phyloP scores from a whole-genome alignment of 1,284 basidiomycete genomes.

The Filobasidium uniguttulatum region DNA sequence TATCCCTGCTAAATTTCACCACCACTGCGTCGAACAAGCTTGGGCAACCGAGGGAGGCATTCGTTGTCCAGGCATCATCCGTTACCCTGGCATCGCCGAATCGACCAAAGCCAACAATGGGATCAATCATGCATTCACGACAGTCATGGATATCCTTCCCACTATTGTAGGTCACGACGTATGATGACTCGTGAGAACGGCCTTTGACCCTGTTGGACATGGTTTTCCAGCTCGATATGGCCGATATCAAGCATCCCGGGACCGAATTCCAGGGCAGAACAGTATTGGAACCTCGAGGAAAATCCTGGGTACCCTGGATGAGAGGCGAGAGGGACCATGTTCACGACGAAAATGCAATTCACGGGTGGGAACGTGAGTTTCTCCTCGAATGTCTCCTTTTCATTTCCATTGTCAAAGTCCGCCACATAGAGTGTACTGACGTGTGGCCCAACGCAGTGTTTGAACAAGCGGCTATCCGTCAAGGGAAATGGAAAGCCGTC shows the following conservation, averaged over 20 bases:
- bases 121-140: conserved; percentile 14
- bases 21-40: not conserved
- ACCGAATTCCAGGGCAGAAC: not conserved
- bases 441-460: conserved; percentile 12
- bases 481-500: conserved; percentile 21
- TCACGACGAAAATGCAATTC: conserved; percentile 18
- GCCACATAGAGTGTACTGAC: not conserved
- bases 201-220: not conserved
- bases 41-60: conserved; percentile 27
- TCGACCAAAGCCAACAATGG: not conserved
- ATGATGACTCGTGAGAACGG: not conserved
- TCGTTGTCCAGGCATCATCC: conserved; percentile 21
- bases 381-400: too few species aligned
- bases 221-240: not conserved
- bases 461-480: conserved; percentile 21
- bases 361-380: conserved; percentile 21
- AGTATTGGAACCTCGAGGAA: conserved; percentile 7
- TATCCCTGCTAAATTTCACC: too few species aligned
- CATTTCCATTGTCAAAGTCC: not conserved
- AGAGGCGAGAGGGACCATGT: conserved; percentile 9
- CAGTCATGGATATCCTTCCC: conserved; percentile 22
- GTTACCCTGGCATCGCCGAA: conserved; percentile 12
- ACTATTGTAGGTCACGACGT: conserved; percentile 10
- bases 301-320: conserved; percentile 17
- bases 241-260: not conserved